These are phyloP conservation scores for Aspergillus tanneri DNA, from an alignment of 2,329 filamentous ascomycete species.

Conservation along the genomic window DNA sequence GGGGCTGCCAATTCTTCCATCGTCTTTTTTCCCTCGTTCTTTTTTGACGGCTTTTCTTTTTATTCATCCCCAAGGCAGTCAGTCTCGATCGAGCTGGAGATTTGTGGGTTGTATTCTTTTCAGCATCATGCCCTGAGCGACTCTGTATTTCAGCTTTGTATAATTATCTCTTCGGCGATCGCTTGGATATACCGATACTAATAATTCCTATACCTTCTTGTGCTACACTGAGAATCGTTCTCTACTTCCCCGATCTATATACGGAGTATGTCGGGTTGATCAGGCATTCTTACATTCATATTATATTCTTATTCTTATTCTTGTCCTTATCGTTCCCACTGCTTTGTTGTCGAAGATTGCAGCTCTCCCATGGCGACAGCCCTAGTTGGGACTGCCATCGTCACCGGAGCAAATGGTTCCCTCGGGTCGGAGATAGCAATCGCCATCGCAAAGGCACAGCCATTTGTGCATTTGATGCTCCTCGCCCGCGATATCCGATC, in stretches of 20 bases:
- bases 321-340: background rate
- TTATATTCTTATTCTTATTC: constrained; percentile 2
- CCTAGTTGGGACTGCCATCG: constrained; percentile 38
- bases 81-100: background rate
- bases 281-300: background rate
- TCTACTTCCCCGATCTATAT: constrained; percentile 1
- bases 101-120: background rate
- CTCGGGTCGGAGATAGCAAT: constrained; percentile 38
- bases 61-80: constrained; percentile 3
- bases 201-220: background rate
- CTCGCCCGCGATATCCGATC: constrained; percentile 31
- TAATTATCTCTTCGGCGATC: background rate
- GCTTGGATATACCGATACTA: background rate
- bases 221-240: background rate
- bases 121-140: background rate
- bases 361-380: constrained; percentile 31
- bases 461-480: constrained; percentile 37
- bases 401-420: constrained; percentile 37
- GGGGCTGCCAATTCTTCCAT: constrained; percentile 2
- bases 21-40: constrained; percentile 1
- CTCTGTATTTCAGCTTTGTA: background rate
- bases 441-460: constrained; percentile 37
- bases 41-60: background rate
- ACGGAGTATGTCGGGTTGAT: constrained; percentile 1
- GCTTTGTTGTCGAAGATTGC: background rate